phyloP scores from a whole-genome alignment of 495 filamentous ascomycete genomes.

The Pseudomonodictys pantanalensis region DNA sequence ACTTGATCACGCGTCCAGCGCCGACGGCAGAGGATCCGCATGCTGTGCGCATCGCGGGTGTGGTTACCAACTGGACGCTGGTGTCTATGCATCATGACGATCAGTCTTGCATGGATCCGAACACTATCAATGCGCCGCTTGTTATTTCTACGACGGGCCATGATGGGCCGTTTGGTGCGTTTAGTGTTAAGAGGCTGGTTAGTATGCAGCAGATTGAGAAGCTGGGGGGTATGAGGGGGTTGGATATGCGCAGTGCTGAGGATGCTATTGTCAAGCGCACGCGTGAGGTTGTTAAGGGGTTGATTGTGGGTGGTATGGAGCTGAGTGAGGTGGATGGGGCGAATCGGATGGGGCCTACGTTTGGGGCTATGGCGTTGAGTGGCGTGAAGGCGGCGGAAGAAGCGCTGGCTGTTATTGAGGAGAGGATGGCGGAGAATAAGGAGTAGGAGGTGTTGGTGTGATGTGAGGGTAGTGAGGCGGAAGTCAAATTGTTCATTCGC shows the following conservation, averaged over 20 bases:
- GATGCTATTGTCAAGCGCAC: slow-evolving; percentile 89
- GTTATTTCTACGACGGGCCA: slow-evolving; percentile 86
- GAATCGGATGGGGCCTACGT: slow-evolving; percentile 78
- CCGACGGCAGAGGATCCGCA: slow-evolving; percentile 40
- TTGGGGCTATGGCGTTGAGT: slow-evolving; percentile 77
- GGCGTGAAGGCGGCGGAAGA: slow-evolving; percentile 90
- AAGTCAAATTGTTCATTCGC: too few species aligned
- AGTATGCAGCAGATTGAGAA: slow-evolving; percentile 76
- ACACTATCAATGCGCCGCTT: slow-evolving; percentile 87
- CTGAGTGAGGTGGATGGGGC: slow-evolving; percentile 84
- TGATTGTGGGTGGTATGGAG: slow-evolving; percentile 94
- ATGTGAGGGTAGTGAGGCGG: neutral
- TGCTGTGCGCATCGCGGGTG: slow-evolving; percentile 70
- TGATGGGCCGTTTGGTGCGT: slow-evolving; percentile 87
- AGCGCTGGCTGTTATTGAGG: slow-evolving; percentile 70
- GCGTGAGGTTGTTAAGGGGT: slow-evolving; percentile 77
- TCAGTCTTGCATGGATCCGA: slow-evolving; percentile 93
- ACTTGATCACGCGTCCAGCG: slow-evolving; percentile 72
- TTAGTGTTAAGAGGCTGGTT: slow-evolving; percentile 79
- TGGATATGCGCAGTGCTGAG: slow-evolving; percentile 87
- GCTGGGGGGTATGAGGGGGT: slow-evolving; percentile 83
- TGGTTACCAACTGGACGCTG: slow-evolving; percentile 92
- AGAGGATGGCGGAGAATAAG: slow-evolving; percentile 54
- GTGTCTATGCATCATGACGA: slow-evolving; percentile 88
- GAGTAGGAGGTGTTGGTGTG: slow-evolving; percentile 3